A percentile compares a stretch with the other conserved stretches of the same genome.
Evolutionary conservation across 2,329 filamentous ascomycete species (phyloP).

Genomic region (Aspergillus uvarum): DNA sequence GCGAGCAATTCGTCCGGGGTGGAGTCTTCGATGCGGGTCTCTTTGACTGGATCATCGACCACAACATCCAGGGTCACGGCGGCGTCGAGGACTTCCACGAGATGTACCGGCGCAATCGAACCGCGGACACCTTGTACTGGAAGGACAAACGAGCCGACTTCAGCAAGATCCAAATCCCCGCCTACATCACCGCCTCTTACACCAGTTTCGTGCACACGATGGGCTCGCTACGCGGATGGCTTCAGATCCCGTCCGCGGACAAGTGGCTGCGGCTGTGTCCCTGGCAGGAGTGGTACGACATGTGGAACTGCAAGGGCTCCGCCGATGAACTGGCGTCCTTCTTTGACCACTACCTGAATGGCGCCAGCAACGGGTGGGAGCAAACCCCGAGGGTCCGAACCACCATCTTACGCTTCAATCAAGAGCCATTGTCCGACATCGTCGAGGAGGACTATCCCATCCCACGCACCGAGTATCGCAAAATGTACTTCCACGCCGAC

Average conservation of each 20-base stretch:
- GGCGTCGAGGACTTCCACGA: slow-evolving; percentile 9
- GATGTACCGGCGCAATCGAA: slow-evolving; percentile 5
- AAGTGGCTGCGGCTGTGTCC: slow-evolving; percentile 16
- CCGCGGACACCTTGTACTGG: not conserved
- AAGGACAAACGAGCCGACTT: slow-evolving; percentile 8
- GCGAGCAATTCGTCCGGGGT: slow-evolving; percentile 2
- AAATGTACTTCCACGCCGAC: slow-evolving; percentile 9
- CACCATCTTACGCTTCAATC: slow-evolving; percentile 9
- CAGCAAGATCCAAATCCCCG: not conserved
- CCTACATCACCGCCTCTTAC: slow-evolving; percentile 7
- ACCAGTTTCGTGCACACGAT: slow-evolving; percentile 15
- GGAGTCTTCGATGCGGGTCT: slow-evolving; percentile 1
- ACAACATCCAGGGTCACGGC: slow-evolving; percentile 8
- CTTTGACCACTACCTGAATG: slow-evolving; percentile 13
- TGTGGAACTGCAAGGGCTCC: slow-evolving; percentile 12
- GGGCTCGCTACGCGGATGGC: slow-evolving; percentile 14
- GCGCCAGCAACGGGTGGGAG: slow-evolving; percentile 10
- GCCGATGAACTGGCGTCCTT: slow-evolving; percentile 6
- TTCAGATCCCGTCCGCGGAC: slow-evolving; percentile 6
- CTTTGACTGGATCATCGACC: slow-evolving; percentile 11
- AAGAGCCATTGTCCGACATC: slow-evolving; percentile 5
- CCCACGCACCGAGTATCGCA: slow-evolving; percentile 10
- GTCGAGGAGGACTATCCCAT: slow-evolving; percentile 11
- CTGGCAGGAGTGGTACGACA: slow-evolving; percentile 18
- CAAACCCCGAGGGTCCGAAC: slow-evolving; percentile 11